Evolutionary conservation across 75 land plant species (phyloP), one percentile per base, ranked within the genome.

Genomic region (Ceratopteris richardii): DNA sequence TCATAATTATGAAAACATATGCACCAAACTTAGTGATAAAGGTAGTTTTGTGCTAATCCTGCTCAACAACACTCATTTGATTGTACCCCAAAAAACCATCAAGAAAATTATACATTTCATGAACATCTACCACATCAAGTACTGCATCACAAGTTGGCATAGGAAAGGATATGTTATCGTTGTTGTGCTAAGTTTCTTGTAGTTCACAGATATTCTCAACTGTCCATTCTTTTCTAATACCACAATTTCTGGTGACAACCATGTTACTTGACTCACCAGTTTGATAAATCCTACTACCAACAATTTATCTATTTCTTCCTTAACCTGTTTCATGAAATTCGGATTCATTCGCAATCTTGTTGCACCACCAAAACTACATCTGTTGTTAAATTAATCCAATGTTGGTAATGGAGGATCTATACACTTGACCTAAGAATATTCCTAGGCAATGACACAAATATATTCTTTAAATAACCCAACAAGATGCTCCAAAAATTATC

Each of bases 31-130:
- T 25, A 6, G 10, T 59, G 24, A 21, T 21, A 18, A 59, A 59
- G 19, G 61, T 14, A 20, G 22, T 59, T 39, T 59, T 59, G 21
- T 59, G 17, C 44, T 19, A 2, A 29, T 54, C 56, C 16, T 54
- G 2, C 3, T 1, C 13, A 1, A 2, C 24, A 10, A 54, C 1
- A 20, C 11, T 14, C 11, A 54, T 60, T 2, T 31, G 62, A 42
- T 60, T 60, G 25, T 60, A 60, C 1, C 48, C 40, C 14, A 19
- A 60, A 26, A 37, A 60, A 22, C 26, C 26, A 43, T 60, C 62
- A 14, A 60, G 16, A 42, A 60, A 60, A 19, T 1, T 60, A 28
- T 60, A 60, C 1, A 60, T 13, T 22, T 60, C 62, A 43, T 60
- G 62, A 2, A 20, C 62, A 1, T 10, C 43, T 17, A 59, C 61